Evolutionary conservation across 495 filamentous ascomycete species (phyloP).

Genomic region (Xylaria palmicola): DNA sequence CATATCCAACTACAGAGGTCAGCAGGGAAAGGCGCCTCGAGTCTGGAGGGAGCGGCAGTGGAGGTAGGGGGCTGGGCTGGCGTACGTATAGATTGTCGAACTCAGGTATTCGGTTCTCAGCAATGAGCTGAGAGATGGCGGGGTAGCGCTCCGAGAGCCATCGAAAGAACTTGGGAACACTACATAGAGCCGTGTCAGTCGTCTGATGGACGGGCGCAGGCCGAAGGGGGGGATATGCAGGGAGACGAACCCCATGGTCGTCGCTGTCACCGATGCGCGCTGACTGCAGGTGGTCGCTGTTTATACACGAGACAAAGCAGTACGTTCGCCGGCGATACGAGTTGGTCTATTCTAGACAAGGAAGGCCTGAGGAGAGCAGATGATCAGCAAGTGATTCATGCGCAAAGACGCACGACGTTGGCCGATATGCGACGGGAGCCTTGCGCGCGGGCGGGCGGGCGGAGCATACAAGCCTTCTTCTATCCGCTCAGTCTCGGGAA

Average conservation of each 20-base stretch:
- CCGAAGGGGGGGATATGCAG: neutral
- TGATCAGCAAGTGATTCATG: neutral
- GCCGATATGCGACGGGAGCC: neutral
- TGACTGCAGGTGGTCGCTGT: neutral
- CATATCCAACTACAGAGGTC: conserved; percentile 74
- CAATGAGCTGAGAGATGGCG: conserved; percentile 96
- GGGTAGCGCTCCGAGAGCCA: conserved; percentile 99
- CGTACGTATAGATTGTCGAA: conserved; percentile 93
- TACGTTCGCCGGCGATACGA: neutral
- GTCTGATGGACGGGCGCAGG: neutral
- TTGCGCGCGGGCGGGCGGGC: neutral
- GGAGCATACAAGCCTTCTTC: neutral
- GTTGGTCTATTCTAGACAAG: neutral
- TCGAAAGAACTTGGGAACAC: conserved; percentile 91
- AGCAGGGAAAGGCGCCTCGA: conserved; percentile 20
- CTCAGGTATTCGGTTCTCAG: conserved; percentile 98
- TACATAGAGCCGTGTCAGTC: conserved; percentile 30
- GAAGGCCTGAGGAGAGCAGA: neutral
- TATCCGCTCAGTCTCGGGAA: neutral
- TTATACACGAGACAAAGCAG: neutral
- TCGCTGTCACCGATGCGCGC: neutral
- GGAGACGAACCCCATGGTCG: conserved; percentile 13
- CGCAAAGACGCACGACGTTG: neutral
- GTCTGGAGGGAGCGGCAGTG: neutral
- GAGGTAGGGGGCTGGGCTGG: conserved; percentile 20